Evolutionary conservation across 495 filamentous ascomycete species (phyloP), one percentile per base, ranked within the genome.

Genomic region (Daldinia bambusicola): DNA sequence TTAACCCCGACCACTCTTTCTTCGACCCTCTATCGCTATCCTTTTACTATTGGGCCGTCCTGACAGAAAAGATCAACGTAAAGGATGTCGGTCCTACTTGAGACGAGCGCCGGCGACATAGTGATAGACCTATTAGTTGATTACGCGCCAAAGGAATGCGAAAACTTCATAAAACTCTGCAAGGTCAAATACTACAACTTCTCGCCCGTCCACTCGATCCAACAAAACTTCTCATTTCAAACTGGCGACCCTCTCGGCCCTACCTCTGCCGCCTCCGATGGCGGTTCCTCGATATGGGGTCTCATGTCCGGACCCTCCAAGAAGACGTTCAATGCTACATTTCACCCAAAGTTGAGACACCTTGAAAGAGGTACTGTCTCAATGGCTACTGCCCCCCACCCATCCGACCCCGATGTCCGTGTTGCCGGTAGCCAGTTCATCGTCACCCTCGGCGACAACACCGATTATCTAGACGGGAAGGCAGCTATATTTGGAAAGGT

Each of bases 161-260:
- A 96, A 79, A 98, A 97, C 86, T 97, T 98, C 81, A 83, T 98
- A 26, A 98, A 98, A 88, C 92, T 98, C 74, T 98, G 94, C 87
- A 97, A 97, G 78, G 83, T 93, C 80, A 98, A 97, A 83, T 98
- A 97, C 81, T 98, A 97, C 88, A 98, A 98, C 84, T 98, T 94
- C 78, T 90, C 93, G 32, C 94, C 94, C 38, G 81, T 97, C 61
- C 90, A 96, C 81, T 91, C 88, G 69, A 87, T 98, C 55, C 94
- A 97, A 77, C 92, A 92, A 73, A 88, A 92, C 77, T 97, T 97
- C 82, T 94, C 94, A 61, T 97, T 97, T 80, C 94, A 98, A 75
- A 95, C 94, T 61, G 94, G 94, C 71, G 94, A 98, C 78, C 94
- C 94, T 38, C 86, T 97, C 45, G 94, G 94, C 7, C 94, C 94